Evolutionary conservation across 441 rosid species (phyloP), one percentile per base, ranked within the genome.

Genomic region (Bruguiera hainesii): DNA sequence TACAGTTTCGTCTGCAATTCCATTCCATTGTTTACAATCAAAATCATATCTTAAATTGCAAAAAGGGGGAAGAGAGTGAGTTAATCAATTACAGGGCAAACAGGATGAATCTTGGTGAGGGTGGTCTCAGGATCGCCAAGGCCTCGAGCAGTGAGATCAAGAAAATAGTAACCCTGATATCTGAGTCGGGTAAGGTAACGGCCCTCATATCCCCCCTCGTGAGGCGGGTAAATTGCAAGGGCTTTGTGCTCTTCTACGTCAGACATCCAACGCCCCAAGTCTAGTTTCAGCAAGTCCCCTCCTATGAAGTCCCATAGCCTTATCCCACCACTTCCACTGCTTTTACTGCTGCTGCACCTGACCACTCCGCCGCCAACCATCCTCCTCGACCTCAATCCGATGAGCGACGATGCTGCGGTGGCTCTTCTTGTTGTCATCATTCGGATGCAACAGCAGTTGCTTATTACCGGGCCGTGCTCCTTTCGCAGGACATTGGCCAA

Each of bases 101-200:
- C 89, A 39, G 97, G 97, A 74, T 93, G 91, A 59, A 87, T 61
- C 67, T 91, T 89, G 60, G 89, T 85, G 60, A 93, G 98, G 2
- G 93, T 87, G 23, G 93, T 85, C 83, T 93, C 98, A 0, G 95
- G 98, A 64, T 93, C 97, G 59, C 97, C 98, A 5, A 93, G 96
- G 23, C 97, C 97, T 7, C 98, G 91, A 79, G 97, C 98, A 11
- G 85, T 71, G 69, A 93, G 81, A 83, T 93, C 97, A 3, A 93
- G 96, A 75, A 91, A 91, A 77, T 87, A 88, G 83, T 91, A 93
- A 19, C 98, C 97, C 70, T 91, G 78, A 71, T 80, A 68, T 21
- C 76, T 71, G 25, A 93, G 96, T 57, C 93, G 88, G 25, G 57
- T 85, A 6, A 89, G 80, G 78, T 93, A 91, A 1, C 97, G 86